phyloP scores from a whole-genome alignment of 2,329 filamentous ascomycete species.

The Polychaeton citri region DNA sequence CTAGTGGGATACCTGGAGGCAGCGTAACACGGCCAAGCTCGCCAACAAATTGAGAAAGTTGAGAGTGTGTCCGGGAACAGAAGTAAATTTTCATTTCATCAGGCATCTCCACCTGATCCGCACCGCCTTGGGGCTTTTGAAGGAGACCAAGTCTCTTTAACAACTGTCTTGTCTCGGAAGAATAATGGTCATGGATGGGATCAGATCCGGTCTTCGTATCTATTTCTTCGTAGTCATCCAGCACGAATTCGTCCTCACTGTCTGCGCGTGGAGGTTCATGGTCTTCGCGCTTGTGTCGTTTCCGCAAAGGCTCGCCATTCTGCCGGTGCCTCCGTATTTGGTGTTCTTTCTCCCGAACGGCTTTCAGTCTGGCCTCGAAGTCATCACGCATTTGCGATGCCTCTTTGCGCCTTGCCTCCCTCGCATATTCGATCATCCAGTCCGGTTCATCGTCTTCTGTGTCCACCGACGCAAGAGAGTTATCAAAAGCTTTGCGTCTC shows the following conservation, averaged over 20 bases:
- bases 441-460: slow-evolving; percentile 56
- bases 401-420: slow-evolving; percentile 53
- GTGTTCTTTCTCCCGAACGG: slow-evolving; percentile 47
- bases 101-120: slow-evolving; percentile 34
- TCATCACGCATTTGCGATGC: slow-evolving; percentile 55
- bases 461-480: slow-evolving; percentile 34
- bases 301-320: slow-evolving; percentile 35
- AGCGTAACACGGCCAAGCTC: slow-evolving; percentile 69
- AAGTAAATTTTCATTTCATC: slow-evolving; percentile 78
- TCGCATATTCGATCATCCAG: slow-evolving; percentile 72
- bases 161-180: slow-evolving; percentile 60
- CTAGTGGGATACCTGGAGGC: slow-evolving; percentile 48
- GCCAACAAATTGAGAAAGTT: slow-evolving; percentile 74
- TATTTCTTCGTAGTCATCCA: slow-evolving; percentile 53
- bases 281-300: slow-evolving; percentile 27
- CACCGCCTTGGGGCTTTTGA: slow-evolving; percentile 22
- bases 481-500: slow-evolving; percentile 49
- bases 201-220: slow-evolving; percentile 2
- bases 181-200: slow-evolving; percentile 25
- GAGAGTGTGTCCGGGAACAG: slow-evolving; percentile 85
- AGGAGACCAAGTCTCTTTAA: slow-evolving; percentile 47
- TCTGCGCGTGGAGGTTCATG: slow-evolving; percentile 13
- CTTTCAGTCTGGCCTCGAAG: slow-evolving; percentile 57
- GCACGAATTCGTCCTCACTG: slow-evolving; percentile 57
- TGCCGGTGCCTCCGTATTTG: slow-evolving; percentile 42